Base-by-base conservation (phyloP, 2,329 filamentous ascomycete species). In the Sporothrix schenckii region DNA sequence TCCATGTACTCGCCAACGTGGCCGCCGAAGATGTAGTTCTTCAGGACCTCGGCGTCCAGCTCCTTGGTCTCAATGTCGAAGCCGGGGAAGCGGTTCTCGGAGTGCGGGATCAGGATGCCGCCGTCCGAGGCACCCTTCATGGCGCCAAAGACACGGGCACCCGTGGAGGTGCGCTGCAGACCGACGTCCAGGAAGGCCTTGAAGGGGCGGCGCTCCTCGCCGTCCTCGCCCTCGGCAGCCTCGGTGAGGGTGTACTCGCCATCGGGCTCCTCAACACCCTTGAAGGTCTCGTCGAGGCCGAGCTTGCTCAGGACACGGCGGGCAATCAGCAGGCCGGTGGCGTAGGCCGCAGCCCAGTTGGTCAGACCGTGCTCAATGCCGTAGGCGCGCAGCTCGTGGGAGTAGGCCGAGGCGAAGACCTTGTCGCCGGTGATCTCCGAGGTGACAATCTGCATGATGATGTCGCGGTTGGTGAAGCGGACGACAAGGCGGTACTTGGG, bases 1-100 rank as follows among this genome's bases (percentile, higher is more conserved):
- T 99, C 95, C 95, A 99, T 99, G 91, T 99, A 99, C 90, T 99
- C 95, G 77, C 94, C 94, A 76, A 99, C 92, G 89, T 99, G 95
- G 74, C 95, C 94, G 81, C 88, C 95, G 84, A 92, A 94, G 88
- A 99, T 99, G 91, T 99, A 99, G 88, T 94, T 97, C 89, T 94
- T 93, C 81, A 99, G 92, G 77, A 89, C 91, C 84, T 99, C 95
- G 79, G 93, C 89, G 79, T 99, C 95, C 79, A 99, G 92, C 89
- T 98, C 94, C 91, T 99, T 94, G 83, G 86, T 85, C 88, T 99
- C 95, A 44, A 97, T 92, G 83, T 99, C 95, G 90, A 87, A 99
- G 80, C 95, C 95, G 79, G 95, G 95, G 93, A 99, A 99, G 79
- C 95, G 94, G 89, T 95, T 97, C 89, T 98, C 94, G 78, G 93